phyloP scores from a whole-genome alignment of 1,139 yeast species.

The Candida sanyaensis region DNA sequence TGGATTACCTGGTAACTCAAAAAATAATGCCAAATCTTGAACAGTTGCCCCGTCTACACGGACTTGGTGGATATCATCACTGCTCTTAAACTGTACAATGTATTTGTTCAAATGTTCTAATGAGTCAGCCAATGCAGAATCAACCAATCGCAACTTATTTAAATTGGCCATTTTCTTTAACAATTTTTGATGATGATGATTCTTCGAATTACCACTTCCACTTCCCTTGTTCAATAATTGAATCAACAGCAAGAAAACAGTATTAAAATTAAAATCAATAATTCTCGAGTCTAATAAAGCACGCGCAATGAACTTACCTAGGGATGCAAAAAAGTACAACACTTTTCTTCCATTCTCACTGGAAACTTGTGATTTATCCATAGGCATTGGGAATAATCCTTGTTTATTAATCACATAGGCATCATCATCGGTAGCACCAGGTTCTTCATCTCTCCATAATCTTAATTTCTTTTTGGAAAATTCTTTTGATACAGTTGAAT shows the following conservation, averaged over 20 bases:
- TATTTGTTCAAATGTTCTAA: constrained; percentile 53
- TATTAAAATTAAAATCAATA: constrained; percentile 78
- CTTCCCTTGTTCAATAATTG: constrained; percentile 26
- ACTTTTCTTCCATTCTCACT: constrained; percentile 45
- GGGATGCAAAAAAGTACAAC: constrained; percentile 56
- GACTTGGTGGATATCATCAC: constrained; percentile 21
- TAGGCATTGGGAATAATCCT: constrained; percentile 79
- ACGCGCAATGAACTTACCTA: constrained; percentile 87
- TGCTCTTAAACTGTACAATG: constrained; percentile 27
- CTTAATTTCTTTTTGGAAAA: constrained; percentile 54
- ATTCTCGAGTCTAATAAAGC: constrained; percentile 85
- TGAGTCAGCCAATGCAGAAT: constrained; percentile 62
- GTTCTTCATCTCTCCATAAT: constrained; percentile 70
- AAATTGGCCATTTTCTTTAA: constrained; percentile 35
- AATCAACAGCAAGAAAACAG: constrained; percentile 61
- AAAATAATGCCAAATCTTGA: constrained; percentile 59
- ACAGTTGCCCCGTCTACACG: constrained; percentile 44
- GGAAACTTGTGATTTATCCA: constrained; percentile 30
- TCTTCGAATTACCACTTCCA: constrained; percentile 9
- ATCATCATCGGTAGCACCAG: constrained; percentile 22
- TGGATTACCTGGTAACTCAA: constrained; percentile 70
- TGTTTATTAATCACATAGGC: constrained; percentile 41
- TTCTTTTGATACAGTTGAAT: constrained; percentile 76
- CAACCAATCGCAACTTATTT: constrained; percentile 53
- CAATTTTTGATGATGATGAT: constrained; percentile 17